Percentiles rank a stretch among this genome's conserved stretches.
Evolutionary conservation across 2,329 filamentous ascomycete genomes (phyloP).

Genomic region (Colletotrichum sansevieriae): DNA sequence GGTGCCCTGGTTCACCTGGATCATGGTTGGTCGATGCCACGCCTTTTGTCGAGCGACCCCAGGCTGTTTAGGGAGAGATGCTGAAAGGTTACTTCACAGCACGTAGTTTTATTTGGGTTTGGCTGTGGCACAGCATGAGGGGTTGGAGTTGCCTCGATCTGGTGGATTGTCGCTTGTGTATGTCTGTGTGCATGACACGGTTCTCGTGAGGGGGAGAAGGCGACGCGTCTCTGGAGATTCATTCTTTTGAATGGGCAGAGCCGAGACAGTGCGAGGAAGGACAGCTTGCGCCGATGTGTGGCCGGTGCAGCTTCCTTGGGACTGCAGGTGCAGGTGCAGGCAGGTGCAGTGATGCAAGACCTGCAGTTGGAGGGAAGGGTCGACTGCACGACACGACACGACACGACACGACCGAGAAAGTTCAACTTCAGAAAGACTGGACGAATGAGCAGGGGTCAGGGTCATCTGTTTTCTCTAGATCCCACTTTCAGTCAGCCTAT

Average conservation of each 20-base stretch:
- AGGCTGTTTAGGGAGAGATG: neutral
- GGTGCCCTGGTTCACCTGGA: slow-evolving; percentile 14
- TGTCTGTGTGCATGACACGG: slow-evolving; percentile 25
- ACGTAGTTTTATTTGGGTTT: slow-evolving; percentile 27
- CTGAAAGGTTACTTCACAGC: neutral
- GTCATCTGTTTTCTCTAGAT: neutral
- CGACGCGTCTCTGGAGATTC: slow-evolving; percentile 11
- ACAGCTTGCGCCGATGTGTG: slow-evolving; percentile 7
- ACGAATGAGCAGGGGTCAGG: slow-evolving; percentile 20
- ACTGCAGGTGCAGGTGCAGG: neutral
- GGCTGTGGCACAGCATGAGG: slow-evolving; percentile 14
- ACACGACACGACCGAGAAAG: neutral
- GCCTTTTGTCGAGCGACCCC: slow-evolving; percentile 10
- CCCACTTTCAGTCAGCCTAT: slow-evolving; percentile 4
- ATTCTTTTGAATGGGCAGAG: slow-evolving; percentile 4
- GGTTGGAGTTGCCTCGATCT: slow-evolving; percentile 18
- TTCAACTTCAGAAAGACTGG: slow-evolving; percentile 13
- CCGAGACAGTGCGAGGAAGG: slow-evolving; percentile 23
- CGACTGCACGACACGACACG: slow-evolving; percentile 9
- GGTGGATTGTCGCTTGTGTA: slow-evolving; percentile 17
- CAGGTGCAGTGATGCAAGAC: neutral
- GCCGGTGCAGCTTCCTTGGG: neutral
- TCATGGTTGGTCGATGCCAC: slow-evolving; percentile 16
- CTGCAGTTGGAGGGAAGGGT: neutral
- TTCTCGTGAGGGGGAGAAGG: neutral